Evolutionary conservation across 225 moss, liverwort and hornwort genomes (phyloP).

Genomic region (Anthoceros angustus): DNA sequence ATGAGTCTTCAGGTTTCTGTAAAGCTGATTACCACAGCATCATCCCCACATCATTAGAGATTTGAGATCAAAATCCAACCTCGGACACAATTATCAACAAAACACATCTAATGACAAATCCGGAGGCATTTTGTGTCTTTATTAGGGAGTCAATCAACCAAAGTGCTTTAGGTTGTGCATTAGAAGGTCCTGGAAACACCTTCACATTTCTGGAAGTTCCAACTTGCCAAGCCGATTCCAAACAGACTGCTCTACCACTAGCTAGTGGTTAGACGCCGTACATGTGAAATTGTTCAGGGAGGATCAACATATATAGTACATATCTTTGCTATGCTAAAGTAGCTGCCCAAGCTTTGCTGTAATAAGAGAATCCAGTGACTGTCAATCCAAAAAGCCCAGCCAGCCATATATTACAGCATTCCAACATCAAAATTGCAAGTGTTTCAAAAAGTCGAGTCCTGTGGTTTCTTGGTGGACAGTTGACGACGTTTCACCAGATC

Average conservation of each 20-base stretch:
- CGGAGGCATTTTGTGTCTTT: too few species aligned
- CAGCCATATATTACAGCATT: neutral
- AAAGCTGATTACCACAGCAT: too few species aligned
- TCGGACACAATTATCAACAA: too few species aligned
- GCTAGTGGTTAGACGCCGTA: neutral
- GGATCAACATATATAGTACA: neutral
- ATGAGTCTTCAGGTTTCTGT: too few species aligned
- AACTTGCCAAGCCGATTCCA: neutral
- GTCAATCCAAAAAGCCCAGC: neutral
- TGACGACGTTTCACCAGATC: neutral
- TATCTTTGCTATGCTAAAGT: neutral
- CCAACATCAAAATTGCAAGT: constrained; percentile 3
- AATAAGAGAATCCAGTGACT: neutral
- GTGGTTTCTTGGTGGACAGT: neutral
- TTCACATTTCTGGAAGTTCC: neutral
- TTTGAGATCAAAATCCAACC: too few species aligned
- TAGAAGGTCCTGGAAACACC: neutral
- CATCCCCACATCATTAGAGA: too few species aligned
- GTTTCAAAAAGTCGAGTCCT: neutral
- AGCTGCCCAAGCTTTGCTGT: neutral
- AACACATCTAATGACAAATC: too few species aligned
- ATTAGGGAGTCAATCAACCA: too few species aligned
- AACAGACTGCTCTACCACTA: neutral
- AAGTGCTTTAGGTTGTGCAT: too few species aligned
- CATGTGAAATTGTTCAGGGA: neutral